phyloP scores from a whole-genome alignment of 2,329 filamentous ascomycete genomes.

The Metarhizium sp. region DNA sequence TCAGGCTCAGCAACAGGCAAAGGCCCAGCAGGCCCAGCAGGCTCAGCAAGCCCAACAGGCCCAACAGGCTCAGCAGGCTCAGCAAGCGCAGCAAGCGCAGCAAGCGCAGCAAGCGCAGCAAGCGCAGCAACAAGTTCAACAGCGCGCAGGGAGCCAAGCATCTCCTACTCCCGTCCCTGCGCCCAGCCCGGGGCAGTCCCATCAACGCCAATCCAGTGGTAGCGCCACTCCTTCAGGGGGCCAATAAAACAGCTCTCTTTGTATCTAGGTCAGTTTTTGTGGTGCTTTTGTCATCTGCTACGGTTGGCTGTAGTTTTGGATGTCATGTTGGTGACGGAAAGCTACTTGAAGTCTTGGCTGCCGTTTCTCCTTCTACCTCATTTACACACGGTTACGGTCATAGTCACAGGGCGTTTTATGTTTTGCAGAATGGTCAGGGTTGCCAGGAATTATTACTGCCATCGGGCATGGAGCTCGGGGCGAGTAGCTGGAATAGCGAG shows the following conservation, averaged over 20 bases:
- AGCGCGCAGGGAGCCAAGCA: conserved; percentile 17
- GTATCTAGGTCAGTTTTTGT: background rate
- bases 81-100: conserved; percentile 13
- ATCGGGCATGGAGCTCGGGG: background rate
- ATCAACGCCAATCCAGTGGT: conserved; percentile 27
- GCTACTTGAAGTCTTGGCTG: background rate
- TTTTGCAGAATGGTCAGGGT: background rate
- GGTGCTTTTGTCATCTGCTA: background rate
- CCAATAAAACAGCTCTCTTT: background rate
- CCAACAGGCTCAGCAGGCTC: conserved; percentile 4
- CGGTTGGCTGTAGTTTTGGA: background rate
- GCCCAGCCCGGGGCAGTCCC: conserved; percentile 13
- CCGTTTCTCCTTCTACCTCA: background rate
- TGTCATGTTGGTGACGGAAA: background rate
- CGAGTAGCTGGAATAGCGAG: background rate
- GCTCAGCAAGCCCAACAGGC: no score
- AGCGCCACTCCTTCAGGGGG: conserved; percentile 23
- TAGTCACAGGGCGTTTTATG: background rate
- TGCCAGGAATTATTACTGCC: background rate
- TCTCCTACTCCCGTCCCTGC: conserved; percentile 12
- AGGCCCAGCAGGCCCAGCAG: conserved; percentile 15
- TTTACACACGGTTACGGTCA: background rate
- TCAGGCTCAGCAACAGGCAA: conserved; percentile 20
- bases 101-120: conserved; percentile 12
- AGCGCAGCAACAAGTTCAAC: conserved; percentile 12